Evolutionary conservation across 306 rosid genomes (phyloP).

Genomic region (Cicer judaicum): DNA sequence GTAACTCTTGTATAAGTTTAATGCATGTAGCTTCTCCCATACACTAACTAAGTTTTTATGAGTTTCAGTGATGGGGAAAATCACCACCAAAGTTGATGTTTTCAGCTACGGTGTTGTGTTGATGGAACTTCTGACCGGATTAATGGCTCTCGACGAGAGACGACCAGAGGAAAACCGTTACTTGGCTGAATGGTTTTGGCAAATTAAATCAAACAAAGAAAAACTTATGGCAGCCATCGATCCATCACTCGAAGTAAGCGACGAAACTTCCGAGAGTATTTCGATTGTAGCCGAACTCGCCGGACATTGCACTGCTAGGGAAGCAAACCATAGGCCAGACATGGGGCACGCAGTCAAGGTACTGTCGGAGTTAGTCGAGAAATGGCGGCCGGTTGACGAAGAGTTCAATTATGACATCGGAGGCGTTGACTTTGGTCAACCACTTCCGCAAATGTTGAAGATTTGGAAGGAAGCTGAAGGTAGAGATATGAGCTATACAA

Average conservation of each 20-base stretch:
- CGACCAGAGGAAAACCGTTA: conserved; percentile 80
- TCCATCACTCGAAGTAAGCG: conserved; percentile 56
- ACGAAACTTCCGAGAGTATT: conserved; percentile 59
- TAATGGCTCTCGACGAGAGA: conserved; percentile 75
- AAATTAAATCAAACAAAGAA: conserved; percentile 66
- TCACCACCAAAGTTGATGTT: conserved; percentile 79
- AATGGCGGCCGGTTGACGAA: conserved; percentile 68
- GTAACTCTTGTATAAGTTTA: background rate
- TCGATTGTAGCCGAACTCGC: conserved; percentile 66
- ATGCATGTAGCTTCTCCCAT: background rate
- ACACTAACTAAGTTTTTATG: conserved; percentile 37
- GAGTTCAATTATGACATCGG: conserved; percentile 44
- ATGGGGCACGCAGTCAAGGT: conserved; percentile 77
- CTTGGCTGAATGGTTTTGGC: conserved; percentile 82
- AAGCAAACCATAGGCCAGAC: conserved; percentile 72
- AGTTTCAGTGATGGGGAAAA: conserved; percentile 82
- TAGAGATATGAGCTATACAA: conserved; percentile 50
- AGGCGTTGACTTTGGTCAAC: conserved; percentile 61
- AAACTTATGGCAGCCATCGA: conserved; percentile 67
- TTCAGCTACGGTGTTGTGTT: conserved; percentile 85
- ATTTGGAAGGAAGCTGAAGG: conserved; percentile 73
- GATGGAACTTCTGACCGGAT: conserved; percentile 81
- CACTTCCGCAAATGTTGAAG: conserved; percentile 74
- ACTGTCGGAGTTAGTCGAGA: conserved; percentile 60
- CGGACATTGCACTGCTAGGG: conserved; percentile 83